Percentiles rank a stretch among this genome's conserved stretches.
Conservation (phyloP, 2,329 filamentous ascomycete genomes). For the Aureobasidium musti region DNA sequence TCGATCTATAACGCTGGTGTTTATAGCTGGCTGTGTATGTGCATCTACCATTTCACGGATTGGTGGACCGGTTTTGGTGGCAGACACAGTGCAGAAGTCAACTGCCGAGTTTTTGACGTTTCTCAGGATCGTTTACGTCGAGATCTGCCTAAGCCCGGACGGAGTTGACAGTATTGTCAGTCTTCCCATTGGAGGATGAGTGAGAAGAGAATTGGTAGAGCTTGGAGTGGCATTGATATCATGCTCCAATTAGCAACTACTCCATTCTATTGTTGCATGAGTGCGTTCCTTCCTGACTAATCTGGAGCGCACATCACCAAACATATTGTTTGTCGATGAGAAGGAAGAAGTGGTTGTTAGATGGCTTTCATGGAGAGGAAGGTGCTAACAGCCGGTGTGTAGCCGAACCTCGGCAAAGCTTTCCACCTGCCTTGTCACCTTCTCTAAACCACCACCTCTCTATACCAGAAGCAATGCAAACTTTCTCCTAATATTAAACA, state of each 20-base stretch:
- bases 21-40: background rate
- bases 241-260: no score
- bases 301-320: no score
- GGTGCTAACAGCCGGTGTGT: background rate
- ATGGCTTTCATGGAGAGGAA: background rate
- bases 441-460: background rate
- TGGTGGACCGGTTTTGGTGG: background rate
- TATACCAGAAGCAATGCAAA: background rate
- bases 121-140: no score
- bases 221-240: background rate
- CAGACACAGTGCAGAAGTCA: background rate
- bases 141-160: background rate
- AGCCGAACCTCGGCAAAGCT: background rate
- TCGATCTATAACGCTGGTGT: background rate
- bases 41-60: background rate
- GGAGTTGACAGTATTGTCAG: background rate
- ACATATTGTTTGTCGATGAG: background rate
- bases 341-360: background rate
- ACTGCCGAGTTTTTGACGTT: background rate
- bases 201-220: background rate
- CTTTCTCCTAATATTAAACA: no score
- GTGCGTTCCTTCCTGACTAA: no score
- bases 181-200: background rate
- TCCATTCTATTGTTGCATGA: no score
- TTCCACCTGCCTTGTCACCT: background rate